Evolutionary conservation across 768 basidiomycete genomes (phyloP), one percentile per base, ranked within the genome.

Genomic region (Xerocomellus dryophilus): DNA sequence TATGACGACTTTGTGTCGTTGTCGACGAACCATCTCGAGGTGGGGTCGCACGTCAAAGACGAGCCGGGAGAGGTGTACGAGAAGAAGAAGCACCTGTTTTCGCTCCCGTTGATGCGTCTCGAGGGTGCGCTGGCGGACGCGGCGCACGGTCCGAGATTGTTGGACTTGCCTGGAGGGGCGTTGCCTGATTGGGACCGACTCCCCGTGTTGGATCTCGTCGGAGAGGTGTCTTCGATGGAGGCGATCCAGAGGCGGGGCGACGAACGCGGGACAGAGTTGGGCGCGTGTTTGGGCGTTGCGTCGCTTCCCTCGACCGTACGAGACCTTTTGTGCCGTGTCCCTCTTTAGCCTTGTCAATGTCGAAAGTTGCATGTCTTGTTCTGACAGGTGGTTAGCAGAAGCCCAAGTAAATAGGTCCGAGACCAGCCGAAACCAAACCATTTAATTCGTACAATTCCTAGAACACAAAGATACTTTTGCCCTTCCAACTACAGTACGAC

Each of bases 1-100:
- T 93, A 82, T 64, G 78, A 74, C 39, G 76, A 75, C 41, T 91
- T 83, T 61, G 66, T 77, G 35, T 92, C 90, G 27, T 69, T 94
- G 7, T 93, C 93, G 55, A 94, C 90, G n/a, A 94, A 94, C 67
- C 92, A 92, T 63, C 78, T 93, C 50, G 92, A 94, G 73, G 77
- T 83, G 17, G 92, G 92, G 29, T 83, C 85, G 38, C 92, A 94
- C 61, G 89, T 93, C 44, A 82, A 80, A 63, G 75, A 76, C 41
- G 73, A 76, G 20, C 80, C 83, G 17, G 72, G 68, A 10, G 73
- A 69, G 23, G 72, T 69, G 21, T 76, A 77, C 58, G 61, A 66
- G 59, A 80, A 80, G 64, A 89, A 85, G 73, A 80, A 81, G 59
- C 74, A 74, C 8, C 65, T 82, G 47, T 94, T 92, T 71, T 69